These are phyloP conservation scores for Colletotrichum costaricense DNA, from an alignment of 2,329 filamentous ascomycete species.

Conservation along the genomic window DNA sequence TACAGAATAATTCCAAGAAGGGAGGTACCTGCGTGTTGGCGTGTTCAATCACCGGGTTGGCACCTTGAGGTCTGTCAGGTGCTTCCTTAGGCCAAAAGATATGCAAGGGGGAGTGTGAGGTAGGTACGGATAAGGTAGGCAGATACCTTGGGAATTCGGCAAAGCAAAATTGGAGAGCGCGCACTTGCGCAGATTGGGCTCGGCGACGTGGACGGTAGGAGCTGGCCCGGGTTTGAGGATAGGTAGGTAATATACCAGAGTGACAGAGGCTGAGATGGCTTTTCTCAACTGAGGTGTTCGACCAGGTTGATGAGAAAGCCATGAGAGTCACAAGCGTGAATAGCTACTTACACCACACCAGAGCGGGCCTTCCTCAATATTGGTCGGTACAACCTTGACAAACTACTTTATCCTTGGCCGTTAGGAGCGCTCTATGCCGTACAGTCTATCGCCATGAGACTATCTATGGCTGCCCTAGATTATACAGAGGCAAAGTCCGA, in stretches of 20 bases:
- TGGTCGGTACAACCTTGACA: neutral
- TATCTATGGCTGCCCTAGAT: too few species aligned
- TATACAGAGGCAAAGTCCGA: too few species aligned
- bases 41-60: neutral
- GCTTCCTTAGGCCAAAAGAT: neutral
- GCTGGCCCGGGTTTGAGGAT: neutral
- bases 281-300: too few species aligned
- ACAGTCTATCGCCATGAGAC: too few species aligned
- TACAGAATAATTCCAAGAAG: too few species aligned
- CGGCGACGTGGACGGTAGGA: constrained; percentile 1
- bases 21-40: too few species aligned
- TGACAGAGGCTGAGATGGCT: too few species aligned
- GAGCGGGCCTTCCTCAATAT: neutral
- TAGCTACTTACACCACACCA: too few species aligned
- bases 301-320: too few species aligned
- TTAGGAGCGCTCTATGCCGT: too few species aligned
- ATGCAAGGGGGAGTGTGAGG: neutral
- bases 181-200: constrained; percentile 2
- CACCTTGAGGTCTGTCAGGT: neutral
- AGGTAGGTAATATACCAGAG: too few species aligned
- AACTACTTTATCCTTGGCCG: too few species aligned
- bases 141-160: neutral
- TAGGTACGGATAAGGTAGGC: neutral
- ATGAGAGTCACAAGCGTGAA: neutral
- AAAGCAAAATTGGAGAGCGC: neutral